A percentile compares a stretch with the other conserved stretches of the same genome.
These are phyloP conservation scores for Verruconis gallopava DNA, from an alignment of 2,329 filamentous ascomycete species.

Conservation along the genomic window DNA sequence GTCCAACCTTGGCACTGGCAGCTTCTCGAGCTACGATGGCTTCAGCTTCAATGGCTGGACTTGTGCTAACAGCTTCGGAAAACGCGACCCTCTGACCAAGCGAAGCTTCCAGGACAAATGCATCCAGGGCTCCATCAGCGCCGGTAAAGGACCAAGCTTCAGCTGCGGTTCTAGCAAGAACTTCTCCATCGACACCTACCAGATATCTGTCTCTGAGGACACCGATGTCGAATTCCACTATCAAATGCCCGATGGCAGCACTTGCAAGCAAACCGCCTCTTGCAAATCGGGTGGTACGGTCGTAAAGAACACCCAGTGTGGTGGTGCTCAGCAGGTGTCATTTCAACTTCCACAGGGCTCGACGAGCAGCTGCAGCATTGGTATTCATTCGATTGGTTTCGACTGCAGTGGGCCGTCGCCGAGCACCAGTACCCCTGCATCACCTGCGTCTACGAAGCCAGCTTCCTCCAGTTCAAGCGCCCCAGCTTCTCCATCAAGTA, in stretches of 20 bases:
- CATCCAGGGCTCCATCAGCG: conserved; percentile 32
- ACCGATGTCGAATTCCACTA: conserved; percentile 77
- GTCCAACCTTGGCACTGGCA: conserved; percentile 46
- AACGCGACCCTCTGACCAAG: conserved; percentile 43
- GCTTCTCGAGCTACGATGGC: conserved; percentile 53
- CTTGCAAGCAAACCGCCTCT: conserved; percentile 62
- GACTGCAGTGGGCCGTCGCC: conserved; percentile 51
- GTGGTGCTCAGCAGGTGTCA: conserved; percentile 72
- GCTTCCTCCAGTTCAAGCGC: conserved; percentile 4
- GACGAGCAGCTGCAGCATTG: conserved; percentile 53
- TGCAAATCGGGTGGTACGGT: conserved; percentile 57
- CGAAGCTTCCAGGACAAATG: conserved; percentile 27
- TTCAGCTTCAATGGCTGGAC: conserved; percentile 63
- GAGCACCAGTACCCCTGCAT: conserved; percentile 19
- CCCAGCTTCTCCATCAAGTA: conserved; percentile 3
- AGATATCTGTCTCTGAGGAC: conserved; percentile 62
- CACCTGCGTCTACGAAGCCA: conserved; percentile 7
- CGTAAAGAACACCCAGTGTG: conserved; percentile 78
- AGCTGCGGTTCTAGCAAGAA: conserved; percentile 41
- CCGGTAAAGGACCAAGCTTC: conserved; percentile 43
- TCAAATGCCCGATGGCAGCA: conserved; percentile 67
- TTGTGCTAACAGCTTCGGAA: conserved; percentile 49
- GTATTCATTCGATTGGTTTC: conserved; percentile 62
- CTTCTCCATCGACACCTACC: conserved; percentile 66
- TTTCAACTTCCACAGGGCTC: conserved; percentile 49